Base-by-base conservation (phyloP, 768 basidiomycete genomes). In the Russula sp. region DNA sequence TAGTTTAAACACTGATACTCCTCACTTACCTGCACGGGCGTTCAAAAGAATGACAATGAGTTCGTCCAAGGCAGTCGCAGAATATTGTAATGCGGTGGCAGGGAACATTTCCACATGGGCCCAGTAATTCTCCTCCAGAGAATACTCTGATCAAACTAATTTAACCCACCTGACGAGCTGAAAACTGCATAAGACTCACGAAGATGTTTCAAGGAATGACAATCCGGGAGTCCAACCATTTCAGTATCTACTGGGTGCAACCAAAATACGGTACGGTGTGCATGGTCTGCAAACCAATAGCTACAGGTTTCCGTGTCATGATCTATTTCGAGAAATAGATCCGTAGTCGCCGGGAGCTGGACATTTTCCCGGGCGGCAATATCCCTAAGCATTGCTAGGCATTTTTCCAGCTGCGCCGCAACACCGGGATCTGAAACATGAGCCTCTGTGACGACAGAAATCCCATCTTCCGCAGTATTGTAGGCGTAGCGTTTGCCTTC, bases 61-160 rank as follows among this genome's bases (percentile, higher is more conserved):
- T 20, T 65, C 64, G 6, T 61, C 57, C 32, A 65, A 46, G 3
- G 64, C 64, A 5, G 6, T 18, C 8, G 13, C 3, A 36, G 59
- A n/a, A 46, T 65, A 57, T 28, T 38, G 40, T 1, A 42, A 28
- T 0, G 55, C 59, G 9, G 55, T 42, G 13, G 42, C 49, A 10
- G 60, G 64, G 42, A 65, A 65, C 59, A 65, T 51, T 16, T 52
- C 64, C 5, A 65, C 55, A 11, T 65, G 64, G 8, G 14, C 50
- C 64, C 60, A 65, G 26, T 65, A 65, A 24, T 65, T 65, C 26
- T 65, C 64, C 18, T 65, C 55, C 32, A 65, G 20, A 18, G 42
- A 9, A 30, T 57, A 44, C 30, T 57, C 64, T 65, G 5, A 6
- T n/a, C 18, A 10, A 22, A 1, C 26, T n/a, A 46, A 16, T 10